phyloP scores from a whole-genome alignment of 345 rosid genomes.

The Hirschfeldia incana region DNA sequence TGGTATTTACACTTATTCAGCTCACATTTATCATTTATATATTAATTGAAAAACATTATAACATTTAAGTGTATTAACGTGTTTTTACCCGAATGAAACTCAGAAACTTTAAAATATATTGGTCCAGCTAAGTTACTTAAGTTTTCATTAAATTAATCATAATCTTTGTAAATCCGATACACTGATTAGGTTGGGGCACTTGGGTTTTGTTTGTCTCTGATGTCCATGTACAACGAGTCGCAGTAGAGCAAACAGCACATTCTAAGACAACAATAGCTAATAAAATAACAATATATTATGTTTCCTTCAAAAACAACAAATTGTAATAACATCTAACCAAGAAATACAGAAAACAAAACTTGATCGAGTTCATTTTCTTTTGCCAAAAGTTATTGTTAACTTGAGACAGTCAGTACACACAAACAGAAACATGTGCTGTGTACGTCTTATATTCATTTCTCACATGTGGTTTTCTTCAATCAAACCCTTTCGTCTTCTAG shows the following conservation, averaged over 20 bases:
- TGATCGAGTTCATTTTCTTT: neutral
- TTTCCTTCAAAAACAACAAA: neutral
- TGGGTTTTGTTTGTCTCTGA: slow-evolving; percentile 2
- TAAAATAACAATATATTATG: neutral
- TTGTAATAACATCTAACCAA: neutral
- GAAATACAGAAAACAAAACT: slow-evolving; percentile 22
- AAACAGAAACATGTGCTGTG: slow-evolving; percentile 12
- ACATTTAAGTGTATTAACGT: no score
- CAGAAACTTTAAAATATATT: no score
- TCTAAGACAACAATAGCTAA: neutral
- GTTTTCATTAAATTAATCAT: no score
- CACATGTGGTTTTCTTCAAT: slow-evolving; percentile 8
- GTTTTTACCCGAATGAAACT: no score
- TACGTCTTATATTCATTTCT: neutral
- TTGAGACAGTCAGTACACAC: slow-evolving; percentile 23
- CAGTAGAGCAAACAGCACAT: slow-evolving; percentile 1
- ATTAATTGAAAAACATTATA: no score
- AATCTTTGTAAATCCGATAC: neutral
- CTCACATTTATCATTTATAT: neutral
- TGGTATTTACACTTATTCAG: neutral
- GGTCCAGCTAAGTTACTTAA: no score
- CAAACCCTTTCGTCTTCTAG: slow-evolving; percentile 1
- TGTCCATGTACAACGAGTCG: neutral
- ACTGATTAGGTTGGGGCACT: neutral
- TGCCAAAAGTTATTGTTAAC: slow-evolving; percentile 1